These are phyloP conservation scores for Allantophomopsis lycopodina DNA, from an alignment of 2,329 filamentous ascomycete species.

Conservation along the genomic window DNA sequence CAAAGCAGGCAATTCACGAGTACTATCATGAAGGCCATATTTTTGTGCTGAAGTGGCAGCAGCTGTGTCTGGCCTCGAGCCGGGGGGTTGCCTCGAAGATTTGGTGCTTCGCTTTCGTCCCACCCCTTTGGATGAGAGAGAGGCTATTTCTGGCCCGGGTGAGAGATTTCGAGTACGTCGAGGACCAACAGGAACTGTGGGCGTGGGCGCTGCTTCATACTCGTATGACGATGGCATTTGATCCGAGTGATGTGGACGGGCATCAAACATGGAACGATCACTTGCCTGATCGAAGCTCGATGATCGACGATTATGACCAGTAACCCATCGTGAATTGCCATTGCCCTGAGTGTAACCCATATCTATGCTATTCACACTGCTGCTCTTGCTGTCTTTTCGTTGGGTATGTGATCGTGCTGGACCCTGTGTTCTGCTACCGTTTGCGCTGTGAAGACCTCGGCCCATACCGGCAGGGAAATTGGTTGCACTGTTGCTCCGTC, in stretches of 20 bases:
- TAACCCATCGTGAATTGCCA: slow-evolving; percentile 43
- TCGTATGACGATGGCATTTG: slow-evolving; percentile 25
- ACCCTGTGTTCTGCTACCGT: too few relatives aligned
- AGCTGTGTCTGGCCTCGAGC: too few relatives aligned
- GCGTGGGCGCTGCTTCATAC: slow-evolving; percentile 74
- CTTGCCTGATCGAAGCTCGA: slow-evolving; percentile 64
- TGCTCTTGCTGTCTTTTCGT: slow-evolving; percentile 59
- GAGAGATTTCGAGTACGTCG: slow-evolving; percentile 33
- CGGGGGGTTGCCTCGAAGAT: slow-evolving; percentile 26
- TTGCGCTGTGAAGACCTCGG: slow-evolving; percentile 19
- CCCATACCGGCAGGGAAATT: slow-evolving; percentile 48
- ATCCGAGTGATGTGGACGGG: slow-evolving; percentile 10
- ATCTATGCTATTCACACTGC: slow-evolving; percentile 53
- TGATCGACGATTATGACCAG: slow-evolving; percentile 36
- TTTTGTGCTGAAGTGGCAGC: too few relatives aligned
- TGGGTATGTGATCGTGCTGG: slow-evolving; percentile 28
- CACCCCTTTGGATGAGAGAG: slow-evolving; percentile 26
- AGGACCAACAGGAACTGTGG: slow-evolving; percentile 70
- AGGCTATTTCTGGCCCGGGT: slow-evolving; percentile 10
- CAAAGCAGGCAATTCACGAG: slow-evolving; percentile 15
- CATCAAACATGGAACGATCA: slow-evolving; percentile 17
- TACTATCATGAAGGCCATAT: slow-evolving; percentile 6
- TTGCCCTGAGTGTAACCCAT: slow-evolving; percentile 43
- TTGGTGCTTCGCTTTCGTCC: slow-evolving; percentile 44
- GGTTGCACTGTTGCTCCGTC: slow-evolving; percentile 71